These are phyloP conservation scores for Lumnitzera littorea DNA, from an alignment of 345 rosid species.

Conservation along the genomic window DNA sequence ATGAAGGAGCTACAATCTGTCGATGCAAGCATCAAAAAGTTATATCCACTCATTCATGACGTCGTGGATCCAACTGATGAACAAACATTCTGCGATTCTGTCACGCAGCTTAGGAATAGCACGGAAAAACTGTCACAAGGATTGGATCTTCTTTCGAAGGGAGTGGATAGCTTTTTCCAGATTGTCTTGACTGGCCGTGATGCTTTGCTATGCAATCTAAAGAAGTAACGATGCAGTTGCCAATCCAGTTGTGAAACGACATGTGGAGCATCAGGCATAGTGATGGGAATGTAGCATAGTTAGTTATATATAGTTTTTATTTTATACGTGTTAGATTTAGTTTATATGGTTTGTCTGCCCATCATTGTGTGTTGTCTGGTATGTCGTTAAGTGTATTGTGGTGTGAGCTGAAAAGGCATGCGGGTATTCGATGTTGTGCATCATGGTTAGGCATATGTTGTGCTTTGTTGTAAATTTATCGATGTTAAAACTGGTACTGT, in stretches of 20 bases:
- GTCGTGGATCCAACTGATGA: conserved; percentile 30
- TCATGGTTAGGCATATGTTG: too few relatives aligned
- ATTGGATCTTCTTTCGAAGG: conserved; percentile 54
- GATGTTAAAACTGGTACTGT: too few relatives aligned
- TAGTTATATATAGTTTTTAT: conserved; percentile 7
- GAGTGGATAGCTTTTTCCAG: conserved; percentile 75
- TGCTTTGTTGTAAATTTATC: too few relatives aligned
- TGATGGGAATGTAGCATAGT: conserved; percentile 14
- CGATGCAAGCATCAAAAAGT: conserved; percentile 45
- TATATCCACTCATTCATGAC: conserved; percentile 57
- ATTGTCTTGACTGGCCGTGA: conserved; percentile 70
- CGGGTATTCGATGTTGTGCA: too few relatives aligned
- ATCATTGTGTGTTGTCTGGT: background rate
- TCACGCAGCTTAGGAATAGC: conserved; percentile 27
- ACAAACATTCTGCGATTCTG: conserved; percentile 25
- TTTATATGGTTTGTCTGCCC: conserved; percentile 7
- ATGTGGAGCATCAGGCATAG: conserved; percentile 17
- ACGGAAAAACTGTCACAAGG: conserved; percentile 62
- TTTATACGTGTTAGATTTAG: conserved; percentile 5
- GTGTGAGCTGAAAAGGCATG: too few relatives aligned
- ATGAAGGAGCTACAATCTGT: conserved; percentile 63
- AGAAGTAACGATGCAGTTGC: conserved; percentile 29
- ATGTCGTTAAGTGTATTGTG: background rate
- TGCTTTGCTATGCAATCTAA: conserved; percentile 74
- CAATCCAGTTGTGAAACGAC: conserved; percentile 21